Evolutionary conservation across 768 basidiomycete species (phyloP).

Genomic region (Mycena alexandri): DNA sequence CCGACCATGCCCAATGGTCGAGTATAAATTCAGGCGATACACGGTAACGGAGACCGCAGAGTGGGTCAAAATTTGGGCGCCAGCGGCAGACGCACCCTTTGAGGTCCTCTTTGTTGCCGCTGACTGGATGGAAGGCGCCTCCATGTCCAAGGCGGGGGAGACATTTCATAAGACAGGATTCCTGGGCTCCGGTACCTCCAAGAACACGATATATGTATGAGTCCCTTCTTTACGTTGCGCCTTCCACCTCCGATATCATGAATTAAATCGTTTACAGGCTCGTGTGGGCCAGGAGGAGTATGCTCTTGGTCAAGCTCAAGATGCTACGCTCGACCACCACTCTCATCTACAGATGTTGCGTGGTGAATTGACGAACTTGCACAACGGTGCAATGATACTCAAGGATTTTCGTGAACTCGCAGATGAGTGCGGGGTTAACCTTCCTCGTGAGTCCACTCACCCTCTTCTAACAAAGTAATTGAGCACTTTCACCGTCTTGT

Average conservation of each 20-base stretch:
- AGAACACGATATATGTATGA: conserved; percentile 36
- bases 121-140: conserved; percentile 24
- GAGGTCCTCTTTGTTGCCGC: conserved; percentile 17
- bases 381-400: conserved; percentile 29
- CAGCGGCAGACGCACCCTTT: neutral
- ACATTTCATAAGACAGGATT: conserved; percentile 23
- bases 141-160: neutral
- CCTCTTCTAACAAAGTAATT: neutral
- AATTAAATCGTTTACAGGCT: conserved; percentile 20
- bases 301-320: conserved; percentile 34
- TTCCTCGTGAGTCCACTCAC: neutral
- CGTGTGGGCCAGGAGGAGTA: conserved; percentile 35
- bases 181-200: conserved; percentile 33
- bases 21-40: conserved; percentile 19
- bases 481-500: neutral
- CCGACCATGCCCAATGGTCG: conserved; percentile 6
- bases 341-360: conserved; percentile 12
- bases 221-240: too few species aligned
- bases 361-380: conserved; percentile 34
- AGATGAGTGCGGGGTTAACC: neutral
- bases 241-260: too few species aligned
- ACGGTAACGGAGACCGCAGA: neutral
- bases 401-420: conserved; percentile 22
- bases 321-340: neutral
- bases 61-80: neutral